These are phyloP conservation scores for Alternaria conjuncta DNA, from an alignment of 2,329 filamentous ascomycete species.

Conservation along the genomic window DNA sequence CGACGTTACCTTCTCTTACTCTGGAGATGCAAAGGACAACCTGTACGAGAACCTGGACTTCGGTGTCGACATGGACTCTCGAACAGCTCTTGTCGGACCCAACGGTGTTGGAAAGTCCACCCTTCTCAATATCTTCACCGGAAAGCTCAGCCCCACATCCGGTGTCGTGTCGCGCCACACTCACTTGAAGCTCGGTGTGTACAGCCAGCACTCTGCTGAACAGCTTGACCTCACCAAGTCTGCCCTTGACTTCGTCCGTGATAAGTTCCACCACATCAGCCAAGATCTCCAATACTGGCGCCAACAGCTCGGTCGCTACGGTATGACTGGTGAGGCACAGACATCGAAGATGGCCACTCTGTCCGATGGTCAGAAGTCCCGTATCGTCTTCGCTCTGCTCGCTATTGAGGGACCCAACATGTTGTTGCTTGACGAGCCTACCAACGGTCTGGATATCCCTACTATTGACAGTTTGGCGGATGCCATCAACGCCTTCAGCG, in stretches of 20 bases:
- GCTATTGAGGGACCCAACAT: constrained; percentile 98
- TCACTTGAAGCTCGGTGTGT: constrained; percentile 96
- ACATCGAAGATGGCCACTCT: constrained; percentile 97
- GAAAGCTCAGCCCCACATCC: constrained; percentile 83
- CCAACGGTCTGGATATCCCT: constrained; percentile 98
- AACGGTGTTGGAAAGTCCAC: constrained; percentile 99
- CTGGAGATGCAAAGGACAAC: constrained; percentile 85
- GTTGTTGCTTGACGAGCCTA: constrained; percentile 96
- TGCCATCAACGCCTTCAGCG: constrained; percentile 94
- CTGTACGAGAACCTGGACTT: constrained; percentile 96
- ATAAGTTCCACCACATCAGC: constrained; percentile 86
- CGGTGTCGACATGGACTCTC: constrained; percentile 99
- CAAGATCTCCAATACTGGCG: constrained; percentile 99
- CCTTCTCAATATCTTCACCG: constrained; percentile 93
- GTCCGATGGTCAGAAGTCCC: constrained; percentile 95
- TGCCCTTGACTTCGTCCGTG: constrained; percentile 93
- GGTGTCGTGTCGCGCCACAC: constrained; percentile 90
- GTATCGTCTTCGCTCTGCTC: constrained; percentile 96
- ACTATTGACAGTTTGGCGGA: constrained; percentile 98
- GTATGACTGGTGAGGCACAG: constrained; percentile 89
- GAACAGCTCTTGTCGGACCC: constrained; percentile 94
- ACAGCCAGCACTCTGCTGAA: constrained; percentile 98
- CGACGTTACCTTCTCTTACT: constrained; percentile 97
- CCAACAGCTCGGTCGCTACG: constrained; percentile 94
- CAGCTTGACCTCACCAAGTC: constrained; percentile 99